These are phyloP conservation scores for Cylindrodendrum hubeiense DNA, from an alignment of 2,329 filamentous ascomycete genomes.

Conservation along the genomic window DNA sequence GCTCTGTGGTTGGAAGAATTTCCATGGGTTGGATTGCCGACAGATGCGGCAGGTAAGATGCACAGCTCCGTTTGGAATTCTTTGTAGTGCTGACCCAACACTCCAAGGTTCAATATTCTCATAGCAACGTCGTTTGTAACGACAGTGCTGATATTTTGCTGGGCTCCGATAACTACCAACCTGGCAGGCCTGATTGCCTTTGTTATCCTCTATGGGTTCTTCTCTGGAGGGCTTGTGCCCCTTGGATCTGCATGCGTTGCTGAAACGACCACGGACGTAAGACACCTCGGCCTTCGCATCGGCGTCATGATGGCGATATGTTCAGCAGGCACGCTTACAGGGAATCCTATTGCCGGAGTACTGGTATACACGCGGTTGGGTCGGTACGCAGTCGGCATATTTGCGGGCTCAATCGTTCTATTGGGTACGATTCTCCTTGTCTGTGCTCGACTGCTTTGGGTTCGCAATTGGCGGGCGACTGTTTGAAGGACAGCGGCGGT, in stretches of 20 bases:
- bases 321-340: slow-evolving; percentile 41
- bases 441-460: neutral
- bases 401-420: slow-evolving; percentile 2
- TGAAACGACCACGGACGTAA: slow-evolving; percentile 46
- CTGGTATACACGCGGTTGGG: neutral
- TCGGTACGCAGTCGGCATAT: slow-evolving; percentile 5
- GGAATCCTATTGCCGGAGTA: slow-evolving; percentile 38
- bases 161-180: slow-evolving; percentile 44
- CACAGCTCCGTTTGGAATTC: neutral
- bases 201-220: slow-evolving; percentile 45
- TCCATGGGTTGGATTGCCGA: slow-evolving; percentile 65
- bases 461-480: neutral
- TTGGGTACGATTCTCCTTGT: neutral
- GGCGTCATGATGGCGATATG: slow-evolving; percentile 49
- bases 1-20: slow-evolving; percentile 66
- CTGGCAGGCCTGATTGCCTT: slow-evolving; percentile 37
- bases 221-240: slow-evolving; percentile 51
- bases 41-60: slow-evolving; percentile 55
- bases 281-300: slow-evolving; percentile 46
- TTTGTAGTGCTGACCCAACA: slow-evolving; percentile 1
- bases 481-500: neutral
- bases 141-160: slow-evolving; percentile 46
- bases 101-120: slow-evolving; percentile 56
- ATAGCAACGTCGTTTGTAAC: slow-evolving; percentile 35
- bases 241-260: slow-evolving; percentile 48